A percentile compares a stretch with the other conserved stretches of the same genome.
phyloP scores from a whole-genome alignment of 2,329 filamentous ascomycete species.

The Colletotrichum musicola region DNA sequence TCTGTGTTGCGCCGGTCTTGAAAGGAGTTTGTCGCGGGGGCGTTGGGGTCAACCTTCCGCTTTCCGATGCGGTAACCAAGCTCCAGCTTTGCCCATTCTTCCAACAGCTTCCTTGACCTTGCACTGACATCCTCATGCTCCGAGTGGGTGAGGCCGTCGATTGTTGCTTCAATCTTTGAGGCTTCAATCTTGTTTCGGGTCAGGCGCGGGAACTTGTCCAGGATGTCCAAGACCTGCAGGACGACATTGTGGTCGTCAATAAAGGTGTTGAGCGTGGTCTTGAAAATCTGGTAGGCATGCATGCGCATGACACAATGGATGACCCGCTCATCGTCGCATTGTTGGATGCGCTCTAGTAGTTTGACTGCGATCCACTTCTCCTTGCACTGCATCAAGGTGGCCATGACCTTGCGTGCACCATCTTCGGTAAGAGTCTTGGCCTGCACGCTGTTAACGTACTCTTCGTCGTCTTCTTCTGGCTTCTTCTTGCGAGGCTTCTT shows the following conservation, averaged over 20 bases:
- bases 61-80: slow-evolving; percentile 93
- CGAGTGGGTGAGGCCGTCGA: slow-evolving; percentile 75
- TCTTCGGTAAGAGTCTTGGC: slow-evolving; percentile 83
- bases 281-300: slow-evolving; percentile 97
- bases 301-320: slow-evolving; percentile 91
- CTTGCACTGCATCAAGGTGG: slow-evolving; percentile 95
- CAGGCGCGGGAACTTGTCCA: slow-evolving; percentile 88
- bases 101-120: slow-evolving; percentile 78
- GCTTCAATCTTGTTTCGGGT: slow-evolving; percentile 98
- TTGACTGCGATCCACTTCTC: slow-evolving; percentile 99
- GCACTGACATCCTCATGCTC: slow-evolving; percentile 81
- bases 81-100: slow-evolving; percentile 90
- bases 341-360: slow-evolving; percentile 88
- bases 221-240: slow-evolving; percentile 88
- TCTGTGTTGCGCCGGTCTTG: slow-evolving; percentile 71
- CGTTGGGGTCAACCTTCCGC: slow-evolving; percentile 84
- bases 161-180: slow-evolving; percentile 89
- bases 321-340: slow-evolving; percentile 87
- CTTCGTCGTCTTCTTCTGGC: slow-evolving; percentile 89
- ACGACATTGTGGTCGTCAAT: slow-evolving; percentile 91
- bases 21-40: slow-evolving; percentile 64
- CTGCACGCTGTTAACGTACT: slow-evolving; percentile 92
- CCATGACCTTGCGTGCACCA: slow-evolving; percentile 94
- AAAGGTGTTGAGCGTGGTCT: slow-evolving; percentile 86
- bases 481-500: slow-evolving; percentile 96